Conservation (phyloP, 78 protist genomes). For the Pelomyxa schiedti region DNA sequence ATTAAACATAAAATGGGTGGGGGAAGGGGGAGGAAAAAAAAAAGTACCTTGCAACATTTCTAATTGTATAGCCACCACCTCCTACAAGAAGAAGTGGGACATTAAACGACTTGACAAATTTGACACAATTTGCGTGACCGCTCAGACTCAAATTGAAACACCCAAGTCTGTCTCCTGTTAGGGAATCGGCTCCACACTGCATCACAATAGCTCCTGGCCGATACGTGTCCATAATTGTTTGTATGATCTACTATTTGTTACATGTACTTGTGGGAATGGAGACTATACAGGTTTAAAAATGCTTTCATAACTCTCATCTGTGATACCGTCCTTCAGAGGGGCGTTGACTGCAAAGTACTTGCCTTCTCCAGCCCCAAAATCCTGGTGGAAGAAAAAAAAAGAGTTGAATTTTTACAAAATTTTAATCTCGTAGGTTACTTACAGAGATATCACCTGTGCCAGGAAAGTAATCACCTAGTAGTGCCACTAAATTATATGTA, state of each 20-base stretch:
- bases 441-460: constrained; percentile 85
- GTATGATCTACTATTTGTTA: constrained; percentile 3
- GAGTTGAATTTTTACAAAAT: neutral
- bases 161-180: constrained; percentile 96
- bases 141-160: constrained; percentile 82
- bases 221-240: constrained; percentile 63
- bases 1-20: too few relatives aligned
- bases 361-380: constrained; percentile 83
- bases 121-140: constrained; percentile 83
- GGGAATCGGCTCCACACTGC: constrained; percentile 98
- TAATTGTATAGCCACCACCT: constrained; percentile 99
- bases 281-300: constrained; percentile 82
- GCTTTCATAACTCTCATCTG: constrained; percentile 70
- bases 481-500: too few relatives aligned
- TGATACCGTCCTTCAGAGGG: constrained; percentile 96
- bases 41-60: constrained; percentile 95
- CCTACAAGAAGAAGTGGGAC: constrained; percentile 92
- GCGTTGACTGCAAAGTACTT: constrained; percentile 83
- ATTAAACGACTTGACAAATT: constrained; percentile 57
- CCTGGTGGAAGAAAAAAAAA: constrained; percentile 15
- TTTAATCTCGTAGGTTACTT: neutral
- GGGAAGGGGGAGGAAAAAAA: too few relatives aligned
- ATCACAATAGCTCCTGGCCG: constrained; percentile 86
- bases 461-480: constrained; percentile 95
- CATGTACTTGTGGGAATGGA: neutral